Percentiles rank a stretch among this genome's conserved stretches.
Evolutionary conservation across 2,329 filamentous ascomycete species (phyloP).

Genomic region (Graphilbum sp.): DNA sequence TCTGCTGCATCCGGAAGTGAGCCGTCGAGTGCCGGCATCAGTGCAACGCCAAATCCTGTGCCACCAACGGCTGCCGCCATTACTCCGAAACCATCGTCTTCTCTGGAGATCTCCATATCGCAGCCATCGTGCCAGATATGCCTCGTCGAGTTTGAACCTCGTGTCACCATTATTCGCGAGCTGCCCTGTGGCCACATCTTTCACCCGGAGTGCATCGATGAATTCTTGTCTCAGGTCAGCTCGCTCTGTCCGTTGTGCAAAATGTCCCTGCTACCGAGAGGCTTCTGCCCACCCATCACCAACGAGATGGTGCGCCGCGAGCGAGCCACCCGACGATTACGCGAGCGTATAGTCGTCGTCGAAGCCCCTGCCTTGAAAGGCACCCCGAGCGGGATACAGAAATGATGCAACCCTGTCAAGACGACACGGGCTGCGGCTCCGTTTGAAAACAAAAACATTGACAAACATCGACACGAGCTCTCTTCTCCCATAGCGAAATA

Average conservation of each 20-base stretch:
- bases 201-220: constrained; percentile 81
- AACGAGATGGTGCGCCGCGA: constrained; percentile 79
- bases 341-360: constrained; percentile 33
- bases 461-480: no score
- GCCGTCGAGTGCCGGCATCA: no score
- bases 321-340: constrained; percentile 45
- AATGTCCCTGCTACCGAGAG: constrained; percentile 54
- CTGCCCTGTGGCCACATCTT: constrained; percentile 86
- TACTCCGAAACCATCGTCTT: constrained; percentile 1
- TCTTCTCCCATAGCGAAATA: no score
- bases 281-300: constrained; percentile 55
- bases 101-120: constrained; percentile 26
- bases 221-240: constrained; percentile 61
- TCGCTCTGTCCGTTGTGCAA: constrained; percentile 90
- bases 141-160: constrained; percentile 59
- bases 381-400: constrained; percentile 3
- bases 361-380: no score
- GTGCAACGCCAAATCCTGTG: no score
- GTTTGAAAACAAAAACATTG: no score
- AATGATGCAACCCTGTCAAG: constrained; percentile 10
- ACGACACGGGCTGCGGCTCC: no score
- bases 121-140: constrained; percentile 88
- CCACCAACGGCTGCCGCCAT: neutral
- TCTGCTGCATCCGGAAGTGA: no score
- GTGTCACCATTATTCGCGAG: constrained; percentile 60